Evolutionary conservation across 139 green algal genomes (phyloP), one percentile per base, ranked within the genome.

Genomic region (Chlamydomonas asymmetrica): DNA sequence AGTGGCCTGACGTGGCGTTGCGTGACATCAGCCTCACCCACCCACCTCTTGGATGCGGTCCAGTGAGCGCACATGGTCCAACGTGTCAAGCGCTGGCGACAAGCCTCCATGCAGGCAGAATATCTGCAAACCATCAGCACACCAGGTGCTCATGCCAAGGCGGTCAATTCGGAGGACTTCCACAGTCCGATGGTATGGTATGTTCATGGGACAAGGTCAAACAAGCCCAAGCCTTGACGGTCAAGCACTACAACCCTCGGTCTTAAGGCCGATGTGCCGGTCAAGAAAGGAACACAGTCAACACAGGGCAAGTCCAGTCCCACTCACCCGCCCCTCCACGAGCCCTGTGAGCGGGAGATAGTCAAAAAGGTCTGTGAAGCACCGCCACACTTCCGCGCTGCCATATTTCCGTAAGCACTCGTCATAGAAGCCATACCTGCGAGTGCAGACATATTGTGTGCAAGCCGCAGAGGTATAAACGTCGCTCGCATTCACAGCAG

Each of bases 331-430:
- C 85, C 92, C 94, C 80, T 99, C 95, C 37, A 99, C 89, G 6
- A 98, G 77, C 4, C 94, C 97, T 9, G 97, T 98, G 4, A 99
- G 85, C 2, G 97, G 97, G 66, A 99, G 91, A 84, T 98, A 99
- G 82, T 99, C 97, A 80, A 99, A 99, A 27, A 99, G 79, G 83
- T 99, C 96, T 16, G 96, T 99, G 82, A 99, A 98, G 76, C 87
- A 91, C 80, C 97, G 96, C 97, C 97, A 99, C 35, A 99, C 94
- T 29, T 98, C 96, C 10, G 96, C 91, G 70, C 91, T 97, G 71
- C 97, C 97, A 74, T 99, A 99, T 82, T 99, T 99, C 22, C 97
- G 85, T 59, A 99, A 83, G 89, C 97, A 99, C 87, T 99, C 97
- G 81, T 99, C 97, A 72, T 99, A 99, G 84, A 99, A 99, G 34